phyloP scores from a whole-genome alignment of 768 basidiomycete genomes.

The Boletus huronensis region DNA sequence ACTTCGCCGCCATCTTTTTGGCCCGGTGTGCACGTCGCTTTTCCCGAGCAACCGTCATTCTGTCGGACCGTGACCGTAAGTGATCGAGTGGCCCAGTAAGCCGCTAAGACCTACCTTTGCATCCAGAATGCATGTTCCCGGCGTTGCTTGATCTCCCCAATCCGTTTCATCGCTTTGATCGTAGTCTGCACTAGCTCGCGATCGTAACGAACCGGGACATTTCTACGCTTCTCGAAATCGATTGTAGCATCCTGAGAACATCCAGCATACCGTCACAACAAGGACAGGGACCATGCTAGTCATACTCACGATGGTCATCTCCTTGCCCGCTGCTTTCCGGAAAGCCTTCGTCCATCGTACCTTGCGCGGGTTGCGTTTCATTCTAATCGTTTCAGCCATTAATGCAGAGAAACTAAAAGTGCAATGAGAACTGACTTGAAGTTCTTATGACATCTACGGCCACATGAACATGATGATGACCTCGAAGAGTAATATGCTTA shows the following conservation, averaged over 20 bases:
- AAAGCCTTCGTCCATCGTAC: conserved; percentile 99
- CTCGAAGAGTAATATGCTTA: conserved; percentile 38
- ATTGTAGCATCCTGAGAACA: conserved; percentile 88
- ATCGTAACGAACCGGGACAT: conserved; percentile 95
- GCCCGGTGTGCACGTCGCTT: conserved; percentile 73
- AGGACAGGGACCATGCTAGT: conserved; percentile 1
- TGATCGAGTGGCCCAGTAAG: neutral
- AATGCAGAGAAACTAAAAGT: neutral
- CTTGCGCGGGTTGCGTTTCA: conserved; percentile 99
- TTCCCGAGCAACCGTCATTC: conserved; percentile 82
- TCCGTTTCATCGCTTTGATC: conserved; percentile 92
- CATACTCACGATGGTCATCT: conserved; percentile 89
- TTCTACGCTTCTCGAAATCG: conserved; percentile 98
- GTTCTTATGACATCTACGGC: conserved; percentile 90
- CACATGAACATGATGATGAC: conserved; percentile 4
- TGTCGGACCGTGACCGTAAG: conserved; percentile 28
- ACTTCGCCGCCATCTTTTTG: conserved; percentile 54
- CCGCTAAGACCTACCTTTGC: conserved; percentile 55
- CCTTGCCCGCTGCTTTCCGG: conserved; percentile 96
- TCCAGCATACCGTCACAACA: neutral
- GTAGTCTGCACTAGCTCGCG: conserved; percentile 91
- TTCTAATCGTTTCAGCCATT: conserved; percentile 45
- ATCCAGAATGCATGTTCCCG: conserved; percentile 97
- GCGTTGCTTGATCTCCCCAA: conserved; percentile 86
- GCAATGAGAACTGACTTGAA: conserved; percentile 73